Evolutionary conservation across 2,329 filamentous ascomycete genomes (phyloP), one percentile per base, ranked within the genome.

Genomic region (Aspergillus unguis): DNA sequence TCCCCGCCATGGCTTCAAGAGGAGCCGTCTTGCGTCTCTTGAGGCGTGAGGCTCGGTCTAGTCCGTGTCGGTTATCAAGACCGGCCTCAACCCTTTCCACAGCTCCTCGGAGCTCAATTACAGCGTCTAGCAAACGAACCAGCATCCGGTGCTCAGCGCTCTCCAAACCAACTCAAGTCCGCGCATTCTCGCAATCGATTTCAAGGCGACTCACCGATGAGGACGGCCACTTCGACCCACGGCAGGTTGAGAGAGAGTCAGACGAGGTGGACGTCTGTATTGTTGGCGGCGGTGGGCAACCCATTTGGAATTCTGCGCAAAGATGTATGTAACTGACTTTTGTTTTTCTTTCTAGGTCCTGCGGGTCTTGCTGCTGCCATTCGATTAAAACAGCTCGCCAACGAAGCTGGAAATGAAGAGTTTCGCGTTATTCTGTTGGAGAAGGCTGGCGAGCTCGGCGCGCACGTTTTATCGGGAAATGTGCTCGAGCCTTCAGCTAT

Each of bases 241-340:
- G 69, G 25, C 71, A 78, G 50, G 78, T 92, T 53, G 92, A 97
- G 59, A 86, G 94, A 59, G 94, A 97, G 71, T 88, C 85, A 49
- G 94, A 99, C 66, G 78, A 94, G 74, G 94, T 99, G 29, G 94
- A 99, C 73, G 92, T 99, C 29, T 95, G 91, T 73, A 97, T 99
- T 65, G 85, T 99, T 49, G 94, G 94, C 66, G 94, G 90, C 71
- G 92, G 82, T 84, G 77, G 65, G 73, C 17, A 36, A 38, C 33
- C 41, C 29, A 11, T 36, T n/a, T 27, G 33, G 17, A 17, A 17
- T 17, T 27, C 27, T 33, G 31, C 10, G 23, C 17, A 26, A 33
- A 32, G 8, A 29, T 10, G 23, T 10, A 29, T 32, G 28, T 45
- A 28, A 33, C 55, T 57, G 43, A 57, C 48, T 23, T 31, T 40